Evolutionary conservation across 2,329 filamentous ascomycete genomes (phyloP).

Genomic region (Dactylellina haptotyla): DNA sequence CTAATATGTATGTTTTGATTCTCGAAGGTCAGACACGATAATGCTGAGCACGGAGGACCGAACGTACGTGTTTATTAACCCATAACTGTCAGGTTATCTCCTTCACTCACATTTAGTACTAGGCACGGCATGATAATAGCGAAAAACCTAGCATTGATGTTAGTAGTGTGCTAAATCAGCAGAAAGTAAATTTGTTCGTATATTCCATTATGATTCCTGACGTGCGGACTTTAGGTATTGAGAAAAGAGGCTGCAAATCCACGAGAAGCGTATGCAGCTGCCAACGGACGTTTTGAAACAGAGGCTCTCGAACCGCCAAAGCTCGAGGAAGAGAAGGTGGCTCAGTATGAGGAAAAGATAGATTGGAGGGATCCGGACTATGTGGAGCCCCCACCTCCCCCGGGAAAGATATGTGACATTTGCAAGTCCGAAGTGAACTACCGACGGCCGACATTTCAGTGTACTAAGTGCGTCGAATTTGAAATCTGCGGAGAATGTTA

Average conservation of each 20-base stretch:
- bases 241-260: neutral
- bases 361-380: too few relatives aligned
- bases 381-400: too few relatives aligned
- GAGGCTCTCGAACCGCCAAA: neutral
- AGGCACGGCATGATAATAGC: neutral
- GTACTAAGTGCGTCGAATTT: slow-evolving; percentile 17
- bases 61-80: neutral
- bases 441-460: slow-evolving; percentile 13
- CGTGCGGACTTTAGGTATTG: neutral
- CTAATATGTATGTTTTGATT: neutral
- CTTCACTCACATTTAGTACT: neutral
- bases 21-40: neutral
- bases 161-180: too few relatives aligned
- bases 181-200: too few relatives aligned
- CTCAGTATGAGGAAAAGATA: too few relatives aligned
- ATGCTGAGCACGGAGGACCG: neutral
- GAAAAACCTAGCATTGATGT: neutral
- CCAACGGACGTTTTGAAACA: slow-evolving; percentile 5
- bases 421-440: slow-evolving; percentile 1
- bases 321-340: neutral
- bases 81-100: too few relatives aligned
- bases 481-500: slow-evolving; percentile 12
- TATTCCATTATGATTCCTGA: too few relatives aligned
- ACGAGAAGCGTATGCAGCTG: neutral
- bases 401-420: neutral